Conservation (phyloP, 495 filamentous ascomycete species). For the Usnea hakonensis region DNA sequence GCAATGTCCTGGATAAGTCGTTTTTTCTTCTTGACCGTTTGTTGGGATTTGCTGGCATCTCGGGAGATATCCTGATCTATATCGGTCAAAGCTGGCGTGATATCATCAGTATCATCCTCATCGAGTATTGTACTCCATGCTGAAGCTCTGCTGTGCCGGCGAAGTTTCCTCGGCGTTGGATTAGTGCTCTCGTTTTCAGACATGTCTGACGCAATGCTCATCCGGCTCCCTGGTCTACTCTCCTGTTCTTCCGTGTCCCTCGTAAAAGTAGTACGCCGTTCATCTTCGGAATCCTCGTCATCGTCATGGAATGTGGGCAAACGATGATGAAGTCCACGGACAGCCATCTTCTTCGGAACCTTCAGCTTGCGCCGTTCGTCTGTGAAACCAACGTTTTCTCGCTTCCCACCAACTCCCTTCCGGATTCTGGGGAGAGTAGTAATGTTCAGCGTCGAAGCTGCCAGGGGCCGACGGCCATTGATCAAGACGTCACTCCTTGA, state of each 20-base stretch:
- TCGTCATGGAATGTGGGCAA: conserved; percentile 48
- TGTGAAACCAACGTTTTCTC: conserved; percentile 59
- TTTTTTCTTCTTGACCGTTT: conserved; percentile 53
- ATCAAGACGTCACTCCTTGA: conserved; percentile 40
- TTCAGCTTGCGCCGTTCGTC: conserved; percentile 63
- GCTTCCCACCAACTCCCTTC: conserved; percentile 53
- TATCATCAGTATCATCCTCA: conserved; percentile 18
- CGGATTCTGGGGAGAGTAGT: conserved; percentile 63
- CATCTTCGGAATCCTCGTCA: conserved; percentile 55
- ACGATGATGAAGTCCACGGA: conserved; percentile 51
- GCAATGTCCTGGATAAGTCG: conserved; percentile 55
- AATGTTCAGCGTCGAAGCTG: conserved; percentile 46
- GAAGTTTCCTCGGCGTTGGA: conserved; percentile 30
- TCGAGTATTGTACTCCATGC: conserved; percentile 15
- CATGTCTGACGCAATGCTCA: conserved; percentile 58
- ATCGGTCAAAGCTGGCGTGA: conserved; percentile 15
- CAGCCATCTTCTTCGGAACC: conserved; percentile 43
- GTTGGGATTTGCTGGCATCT: conserved; percentile 34
- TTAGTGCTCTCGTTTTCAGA: conserved; percentile 48
- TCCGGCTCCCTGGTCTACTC: conserved; percentile 69
- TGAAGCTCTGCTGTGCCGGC: conserved; percentile 28
- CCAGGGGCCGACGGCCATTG: conserved; percentile 29
- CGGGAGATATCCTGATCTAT: conserved; percentile 29
- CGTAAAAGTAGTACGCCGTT: conserved; percentile 48
- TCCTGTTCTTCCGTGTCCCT: conserved; percentile 76